phyloP scores from a whole-genome alignment of 257 asterid species.

The Solanum habrochaites region DNA sequence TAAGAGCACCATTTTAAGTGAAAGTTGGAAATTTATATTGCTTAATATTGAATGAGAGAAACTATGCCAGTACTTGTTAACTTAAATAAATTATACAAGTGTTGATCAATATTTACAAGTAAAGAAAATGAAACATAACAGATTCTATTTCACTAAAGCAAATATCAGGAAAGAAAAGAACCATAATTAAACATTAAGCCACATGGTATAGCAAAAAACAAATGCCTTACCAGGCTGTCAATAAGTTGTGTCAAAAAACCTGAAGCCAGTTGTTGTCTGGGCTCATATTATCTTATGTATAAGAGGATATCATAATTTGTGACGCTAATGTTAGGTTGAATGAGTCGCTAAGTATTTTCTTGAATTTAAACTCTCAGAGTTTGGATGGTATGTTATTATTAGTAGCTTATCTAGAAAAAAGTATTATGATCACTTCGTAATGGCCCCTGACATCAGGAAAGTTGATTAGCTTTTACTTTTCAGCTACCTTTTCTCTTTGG shows the following conservation, averaged over 20 bases:
- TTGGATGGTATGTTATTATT: background rate
- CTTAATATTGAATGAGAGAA: background rate
- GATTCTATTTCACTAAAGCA: background rate
- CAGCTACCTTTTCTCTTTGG: slow-evolving; percentile 97
- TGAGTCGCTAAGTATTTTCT: background rate
- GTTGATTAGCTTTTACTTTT: slow-evolving; percentile 26
- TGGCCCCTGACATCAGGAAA: slow-evolving; percentile 49
- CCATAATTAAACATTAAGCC: background rate
- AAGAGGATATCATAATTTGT: background rate
- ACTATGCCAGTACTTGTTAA: background rate
- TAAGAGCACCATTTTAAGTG: background rate
- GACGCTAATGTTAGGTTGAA: background rate
- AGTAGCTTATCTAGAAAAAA: background rate
- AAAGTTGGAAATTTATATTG: background rate
- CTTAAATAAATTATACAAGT: background rate
- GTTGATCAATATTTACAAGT: background rate
- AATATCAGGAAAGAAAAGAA: background rate
- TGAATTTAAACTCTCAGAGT: background rate
- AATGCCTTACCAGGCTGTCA: background rate
- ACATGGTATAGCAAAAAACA: background rate
- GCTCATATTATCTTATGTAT: background rate
- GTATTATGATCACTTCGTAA: background rate
- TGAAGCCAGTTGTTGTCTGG: background rate
- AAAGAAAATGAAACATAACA: background rate
- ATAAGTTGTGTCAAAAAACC: background rate